These are phyloP conservation scores for Blastobotrys parvus DNA, from an alignment of 805 yeast genomes.

Conservation along the genomic window DNA sequence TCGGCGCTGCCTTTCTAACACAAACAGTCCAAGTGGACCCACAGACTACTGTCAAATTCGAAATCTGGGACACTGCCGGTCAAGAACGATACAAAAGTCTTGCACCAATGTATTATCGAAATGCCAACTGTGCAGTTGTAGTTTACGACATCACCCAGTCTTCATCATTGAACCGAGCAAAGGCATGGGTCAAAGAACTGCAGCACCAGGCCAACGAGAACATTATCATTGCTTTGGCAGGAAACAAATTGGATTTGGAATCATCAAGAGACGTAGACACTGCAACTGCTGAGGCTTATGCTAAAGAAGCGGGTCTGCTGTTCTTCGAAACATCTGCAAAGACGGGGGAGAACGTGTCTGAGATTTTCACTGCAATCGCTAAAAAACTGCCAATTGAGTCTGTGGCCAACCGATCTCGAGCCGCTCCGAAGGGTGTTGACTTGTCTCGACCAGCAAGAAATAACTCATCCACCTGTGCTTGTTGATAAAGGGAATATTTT, in stretches of 20 bases:
- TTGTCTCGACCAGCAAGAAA: constrained; percentile 19
- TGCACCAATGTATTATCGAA: constrained; percentile 96
- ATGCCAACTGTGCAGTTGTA: constrained; percentile 96
- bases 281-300: constrained; percentile 40
- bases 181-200: constrained; percentile 96
- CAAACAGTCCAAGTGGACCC: constrained; percentile 51
- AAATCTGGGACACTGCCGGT: constrained; percentile 82
- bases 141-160: constrained; percentile 95
- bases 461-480: constrained; percentile 27
- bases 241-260: constrained; percentile 75
- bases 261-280: constrained; percentile 38
- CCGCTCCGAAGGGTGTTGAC: constrained; percentile 28
- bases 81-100: constrained; percentile 96
- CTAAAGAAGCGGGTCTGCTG: constrained; percentile 42
- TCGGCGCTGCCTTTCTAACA: constrained; percentile 97
- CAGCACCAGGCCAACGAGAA: constrained; percentile 93
- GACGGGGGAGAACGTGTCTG: constrained; percentile 51
- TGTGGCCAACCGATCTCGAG: constrained; percentile 17
- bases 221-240: constrained; percentile 87
- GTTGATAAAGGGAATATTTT: constrained; percentile 18
- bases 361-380: constrained; percentile 40
- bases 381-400: constrained; percentile 39
- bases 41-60: constrained; percentile 51
- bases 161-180: constrained; percentile 87
- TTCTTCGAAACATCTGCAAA: constrained; percentile 64